phyloP scores from a whole-genome alignment of 2,329 filamentous ascomycete genomes.

The Aspergillus novoparasiticus region DNA sequence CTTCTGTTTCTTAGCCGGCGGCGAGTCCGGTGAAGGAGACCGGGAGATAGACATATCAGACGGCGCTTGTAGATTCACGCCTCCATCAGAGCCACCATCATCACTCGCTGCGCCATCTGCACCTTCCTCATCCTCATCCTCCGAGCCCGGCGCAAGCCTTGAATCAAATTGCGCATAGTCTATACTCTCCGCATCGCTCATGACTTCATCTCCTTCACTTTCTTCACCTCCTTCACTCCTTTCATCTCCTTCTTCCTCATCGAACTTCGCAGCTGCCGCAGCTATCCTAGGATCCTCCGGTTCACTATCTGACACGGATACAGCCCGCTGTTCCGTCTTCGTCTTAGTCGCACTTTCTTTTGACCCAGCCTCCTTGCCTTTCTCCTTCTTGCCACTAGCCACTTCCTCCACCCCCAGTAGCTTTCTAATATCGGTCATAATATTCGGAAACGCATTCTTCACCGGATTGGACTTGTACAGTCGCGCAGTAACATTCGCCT shows the following conservation, averaged over 20 bases:
- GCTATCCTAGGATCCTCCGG: not conserved
- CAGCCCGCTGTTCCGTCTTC: not conserved
- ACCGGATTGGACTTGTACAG: constrained; percentile 63
- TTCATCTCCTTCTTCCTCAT: constrained; percentile 15
- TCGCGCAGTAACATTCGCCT: constrained; percentile 61
- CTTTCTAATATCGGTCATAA: constrained; percentile 45
- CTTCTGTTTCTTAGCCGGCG: constrained; percentile 19
- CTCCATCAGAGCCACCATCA: constrained; percentile 14
- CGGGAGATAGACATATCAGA: constrained; percentile 40
- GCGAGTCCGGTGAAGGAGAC: constrained; percentile 34
- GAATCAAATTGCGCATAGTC: constrained; percentile 37
- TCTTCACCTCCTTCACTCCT: constrained; percentile 26
- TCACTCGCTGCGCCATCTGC: constrained; percentile 24
- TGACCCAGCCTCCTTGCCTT: not conserved
- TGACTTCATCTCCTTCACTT: constrained; percentile 15
- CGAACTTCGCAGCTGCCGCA: constrained; percentile 11
- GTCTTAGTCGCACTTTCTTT: not conserved
- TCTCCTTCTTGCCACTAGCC: constrained; percentile 20
- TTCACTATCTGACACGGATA: not conserved
- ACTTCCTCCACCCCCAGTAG: constrained; percentile 40
- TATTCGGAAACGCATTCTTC: constrained; percentile 54
- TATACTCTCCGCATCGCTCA: constrained; percentile 30
- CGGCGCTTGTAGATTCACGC: constrained; percentile 13
- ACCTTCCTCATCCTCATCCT: constrained; percentile 27
- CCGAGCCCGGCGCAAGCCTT: constrained; percentile 36